Conservation (phyloP, 495 filamentous ascomycete genomes). For the Daldinia vernicosa region DNA sequence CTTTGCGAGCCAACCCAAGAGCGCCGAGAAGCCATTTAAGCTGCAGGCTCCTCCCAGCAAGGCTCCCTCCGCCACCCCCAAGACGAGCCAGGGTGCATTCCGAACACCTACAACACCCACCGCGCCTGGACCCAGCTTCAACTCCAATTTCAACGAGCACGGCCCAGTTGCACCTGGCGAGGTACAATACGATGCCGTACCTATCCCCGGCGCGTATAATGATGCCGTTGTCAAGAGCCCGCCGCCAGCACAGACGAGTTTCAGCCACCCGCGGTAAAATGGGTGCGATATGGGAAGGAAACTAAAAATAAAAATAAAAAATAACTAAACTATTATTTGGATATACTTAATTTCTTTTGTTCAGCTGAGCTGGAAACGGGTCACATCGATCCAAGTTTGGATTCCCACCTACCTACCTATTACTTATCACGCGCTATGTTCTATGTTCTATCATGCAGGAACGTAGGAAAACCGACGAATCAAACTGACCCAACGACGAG, state of each 20-base stretch:
- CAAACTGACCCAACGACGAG: constrained; percentile 18
- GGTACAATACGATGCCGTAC: constrained; percentile 71
- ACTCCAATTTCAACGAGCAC: constrained; percentile 49
- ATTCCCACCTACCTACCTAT: not conserved
- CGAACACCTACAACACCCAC: constrained; percentile 47
- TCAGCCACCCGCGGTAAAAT: constrained; percentile 42
- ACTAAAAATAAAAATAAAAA: constrained; percentile 6
- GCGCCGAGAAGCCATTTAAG: constrained; percentile 72
- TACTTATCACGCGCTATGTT: not conserved
- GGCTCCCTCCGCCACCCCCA: constrained; percentile 79
- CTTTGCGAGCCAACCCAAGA: constrained; percentile 50
- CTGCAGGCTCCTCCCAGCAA: constrained; percentile 84
- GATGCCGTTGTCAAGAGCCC: constrained; percentile 57
- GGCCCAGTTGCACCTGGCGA: constrained; percentile 68
- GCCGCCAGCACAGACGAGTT: constrained; percentile 51
- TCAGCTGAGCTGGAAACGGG: constrained; percentile 45
- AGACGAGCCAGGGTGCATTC: constrained; percentile 67
- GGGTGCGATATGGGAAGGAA: not conserved
- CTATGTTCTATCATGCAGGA: constrained; percentile 8
- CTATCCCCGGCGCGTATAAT: constrained; percentile 71
- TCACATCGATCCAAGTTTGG: constrained; percentile 8
- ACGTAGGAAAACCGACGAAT: constrained; percentile 15
- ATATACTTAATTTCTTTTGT: constrained; percentile 45
- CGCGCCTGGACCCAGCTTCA: constrained; percentile 37
- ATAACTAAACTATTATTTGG: constrained; percentile 17